Conservation (phyloP, 805 yeast genomes). For the Candida yuanshanica region DNA sequence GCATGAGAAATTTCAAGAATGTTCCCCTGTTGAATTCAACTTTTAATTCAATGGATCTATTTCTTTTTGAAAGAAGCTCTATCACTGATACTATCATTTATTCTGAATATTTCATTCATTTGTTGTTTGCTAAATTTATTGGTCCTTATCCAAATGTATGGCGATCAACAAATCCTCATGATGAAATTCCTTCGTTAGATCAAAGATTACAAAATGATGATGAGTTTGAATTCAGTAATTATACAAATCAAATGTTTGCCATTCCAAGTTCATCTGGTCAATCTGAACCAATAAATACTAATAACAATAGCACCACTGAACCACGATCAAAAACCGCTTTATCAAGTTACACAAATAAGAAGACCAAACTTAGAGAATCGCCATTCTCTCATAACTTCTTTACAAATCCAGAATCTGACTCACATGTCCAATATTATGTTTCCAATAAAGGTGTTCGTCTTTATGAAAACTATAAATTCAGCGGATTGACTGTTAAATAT, state of each 20-base stretch:
- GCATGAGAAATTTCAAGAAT: conserved; percentile 34
- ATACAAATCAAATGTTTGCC: conserved; percentile 8
- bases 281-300: conserved; percentile 1
- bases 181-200: conserved; percentile 35
- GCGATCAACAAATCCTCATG: conserved; percentile 51
- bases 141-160: conserved; percentile 70
- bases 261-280: conserved; percentile 3
- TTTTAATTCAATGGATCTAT: conserved; percentile 68
- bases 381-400: conserved; percentile 75
- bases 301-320: not conserved
- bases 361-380: conserved; percentile 30
- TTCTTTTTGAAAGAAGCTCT: conserved; percentile 60
- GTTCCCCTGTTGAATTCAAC: conserved; percentile 48
- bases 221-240: conserved; percentile 30
- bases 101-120: conserved; percentile 57
- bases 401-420: conserved; percentile 84
- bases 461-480: conserved; percentile 37
- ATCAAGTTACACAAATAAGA: not conserved
- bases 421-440: conserved; percentile 74
- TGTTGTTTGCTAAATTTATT: conserved; percentile 56
- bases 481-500: conserved; percentile 29
- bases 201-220: conserved; percentile 29
- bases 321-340: not conserved
- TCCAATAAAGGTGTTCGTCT: conserved; percentile 61
- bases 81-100: conserved; percentile 52